phyloP scores from a whole-genome alignment of 129 eudicot species.

The Helichrysum umbraculigerum region DNA sequence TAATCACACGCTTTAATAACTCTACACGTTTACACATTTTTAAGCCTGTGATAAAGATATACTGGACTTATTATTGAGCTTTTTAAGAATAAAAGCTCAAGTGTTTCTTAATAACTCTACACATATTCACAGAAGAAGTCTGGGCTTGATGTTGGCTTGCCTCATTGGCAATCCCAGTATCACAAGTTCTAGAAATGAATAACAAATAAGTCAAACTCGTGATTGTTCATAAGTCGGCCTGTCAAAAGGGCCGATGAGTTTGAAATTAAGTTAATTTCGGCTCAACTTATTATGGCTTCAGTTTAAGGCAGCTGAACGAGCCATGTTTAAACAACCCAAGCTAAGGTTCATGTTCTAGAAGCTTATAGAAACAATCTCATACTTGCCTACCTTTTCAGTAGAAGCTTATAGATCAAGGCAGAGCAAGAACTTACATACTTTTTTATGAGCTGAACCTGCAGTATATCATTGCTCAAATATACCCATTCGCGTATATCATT shows the following conservation, averaged over 20 bases:
- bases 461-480: background rate
- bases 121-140: too few species aligned
- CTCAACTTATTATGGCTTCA: too few species aligned
- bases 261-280: background rate
- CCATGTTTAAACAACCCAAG: background rate
- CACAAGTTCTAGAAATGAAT: background rate
- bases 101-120: too few species aligned
- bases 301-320: background rate
- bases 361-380: background rate
- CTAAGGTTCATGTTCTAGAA: background rate
- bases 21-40: too few species aligned
- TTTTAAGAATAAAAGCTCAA: too few species aligned
- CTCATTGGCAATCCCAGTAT: background rate
- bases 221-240: background rate
- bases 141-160: too few species aligned
- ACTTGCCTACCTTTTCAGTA: too few species aligned
- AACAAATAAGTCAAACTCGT: background rate
- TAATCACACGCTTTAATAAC: too few species aligned
- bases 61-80: too few species aligned
- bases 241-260: background rate
- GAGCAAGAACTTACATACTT: background rate
- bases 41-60: too few species aligned
- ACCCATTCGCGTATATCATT: background rate
- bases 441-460: background rate
- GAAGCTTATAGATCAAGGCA: too few species aligned